Conservation (phyloP, 148 eudicot genomes). For the Mesembryanthemum crystallinum region DNA sequence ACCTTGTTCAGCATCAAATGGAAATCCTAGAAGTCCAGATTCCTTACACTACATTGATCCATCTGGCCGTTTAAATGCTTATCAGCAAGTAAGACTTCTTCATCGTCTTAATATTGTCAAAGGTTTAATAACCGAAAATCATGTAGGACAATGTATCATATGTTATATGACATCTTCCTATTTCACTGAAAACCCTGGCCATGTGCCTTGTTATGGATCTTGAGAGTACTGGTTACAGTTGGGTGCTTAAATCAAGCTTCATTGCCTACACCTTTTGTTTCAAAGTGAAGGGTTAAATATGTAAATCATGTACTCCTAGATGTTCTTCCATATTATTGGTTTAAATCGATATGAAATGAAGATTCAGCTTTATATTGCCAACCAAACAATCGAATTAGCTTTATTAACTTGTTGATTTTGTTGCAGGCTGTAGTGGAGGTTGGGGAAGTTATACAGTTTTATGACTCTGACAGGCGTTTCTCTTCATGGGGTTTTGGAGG, state of each 20-base stretch:
- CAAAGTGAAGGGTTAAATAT: neutral
- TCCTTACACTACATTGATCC: conserved; percentile 92
- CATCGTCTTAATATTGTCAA: neutral
- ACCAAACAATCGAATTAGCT: neutral
- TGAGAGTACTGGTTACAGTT: too few relatives aligned
- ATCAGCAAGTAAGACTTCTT: conserved; percentile 65
- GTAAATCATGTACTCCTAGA: neutral
- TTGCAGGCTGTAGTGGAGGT: conserved; percentile 86
- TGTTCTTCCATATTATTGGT: too few relatives aligned
- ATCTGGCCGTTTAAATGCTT: conserved; percentile 74
- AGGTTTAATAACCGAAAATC: neutral
- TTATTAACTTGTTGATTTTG: neutral
- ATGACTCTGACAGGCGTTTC: conserved; percentile 79
- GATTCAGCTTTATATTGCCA: too few relatives aligned
- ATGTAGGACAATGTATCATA: neutral
- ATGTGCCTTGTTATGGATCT: neutral
- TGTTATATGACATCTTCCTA: neutral
- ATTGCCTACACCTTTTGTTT: neutral
- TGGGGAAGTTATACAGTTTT: conserved; percentile 80
- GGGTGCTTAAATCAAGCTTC: too few relatives aligned
- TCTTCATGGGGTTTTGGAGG: conserved; percentile 97
- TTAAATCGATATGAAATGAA: neutral
- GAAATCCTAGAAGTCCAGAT: conserved; percentile 55
- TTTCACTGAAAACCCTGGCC: neutral
- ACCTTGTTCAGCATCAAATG: conserved; percentile 70